Evolutionary conservation across 2,329 filamentous ascomycete species (phyloP), one percentile per base, ranked within the genome.

Genomic region (Colletotrichum sojae): DNA sequence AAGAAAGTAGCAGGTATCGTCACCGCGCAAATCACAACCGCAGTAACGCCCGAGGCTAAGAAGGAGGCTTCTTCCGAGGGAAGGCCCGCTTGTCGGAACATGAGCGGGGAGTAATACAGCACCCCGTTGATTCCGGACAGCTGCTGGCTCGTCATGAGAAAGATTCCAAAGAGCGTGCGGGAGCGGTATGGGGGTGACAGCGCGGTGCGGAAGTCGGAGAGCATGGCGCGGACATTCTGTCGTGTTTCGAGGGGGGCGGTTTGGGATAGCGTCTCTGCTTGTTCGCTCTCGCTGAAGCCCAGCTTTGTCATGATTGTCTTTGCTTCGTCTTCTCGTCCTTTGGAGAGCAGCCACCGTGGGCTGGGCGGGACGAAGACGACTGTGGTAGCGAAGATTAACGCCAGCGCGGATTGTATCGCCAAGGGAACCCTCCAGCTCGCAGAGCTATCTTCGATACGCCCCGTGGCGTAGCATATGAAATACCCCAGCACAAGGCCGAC

Each of bases 51-150:
- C 0, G 88, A 90, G 0, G 88, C 88, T 10, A 90, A 79, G 67
- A 90, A 88, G 0, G 83, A 85, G 1, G 85, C 83, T 65, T 84
- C 81, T 9, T 84, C 80, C 1, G 84, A 86, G 10, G 81, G 79
- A 3, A 91, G 80, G 0, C 89, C 89, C 0, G 89, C 88, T 64
- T 89, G 86, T 31, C 83, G 80, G 71, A 91, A 91, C 0, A 91
- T 77, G 0, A 87, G 78, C 0, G 89, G 89, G 0, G 88, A 87
- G 66, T 91, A 91, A 71, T 88, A 90, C 4, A 90, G 78, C 0
- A 90, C 84, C 0, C 87, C 88, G 48, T 91, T 89, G 48, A 91
- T 90, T 0, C 89, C 88, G 25, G 81, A 85, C 10, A 90, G 80
- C 59, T 91, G 89, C 66, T 89, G 85, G 5, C 20, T 16, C 2